Evolutionary conservation across 192 early-diverging fungal genomes (phyloP).

Genomic region (Jimgerdemannia lactiflua): DNA sequence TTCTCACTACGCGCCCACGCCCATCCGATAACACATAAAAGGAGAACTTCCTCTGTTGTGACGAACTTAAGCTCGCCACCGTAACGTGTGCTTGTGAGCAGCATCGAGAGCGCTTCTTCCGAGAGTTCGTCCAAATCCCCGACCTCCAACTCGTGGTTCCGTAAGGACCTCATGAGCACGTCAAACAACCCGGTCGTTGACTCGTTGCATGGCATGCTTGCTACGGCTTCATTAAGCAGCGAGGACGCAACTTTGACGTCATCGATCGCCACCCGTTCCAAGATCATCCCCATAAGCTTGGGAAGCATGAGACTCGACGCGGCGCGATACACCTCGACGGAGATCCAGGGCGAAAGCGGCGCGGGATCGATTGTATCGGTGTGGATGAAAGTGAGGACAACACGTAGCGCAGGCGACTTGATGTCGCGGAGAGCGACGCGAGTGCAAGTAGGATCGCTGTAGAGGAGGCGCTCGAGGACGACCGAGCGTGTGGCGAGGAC

Average conservation of each 20-base stretch:
- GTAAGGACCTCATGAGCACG: not conserved
- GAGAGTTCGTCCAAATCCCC: not conserved
- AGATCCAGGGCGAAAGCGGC: not conserved
- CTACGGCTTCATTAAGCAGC: not conserved
- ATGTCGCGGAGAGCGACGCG: no score
- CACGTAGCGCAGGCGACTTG: not conserved
- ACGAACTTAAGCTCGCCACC: not conserved
- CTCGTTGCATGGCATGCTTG: not conserved
- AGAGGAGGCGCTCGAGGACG: no score
- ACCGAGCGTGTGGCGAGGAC: no score
- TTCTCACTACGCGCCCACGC: not conserved
- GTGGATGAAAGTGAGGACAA: not conserved
- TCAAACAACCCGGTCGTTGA: not conserved
- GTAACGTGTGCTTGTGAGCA: not conserved
- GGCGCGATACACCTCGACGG: not conserved
- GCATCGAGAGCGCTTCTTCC: not conserved
- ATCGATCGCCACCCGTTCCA: not conserved
- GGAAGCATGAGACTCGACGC: not conserved
- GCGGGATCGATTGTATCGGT: not conserved
- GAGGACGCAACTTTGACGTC: not conserved
- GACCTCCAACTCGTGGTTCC: not conserved
- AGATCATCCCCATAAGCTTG: not conserved
- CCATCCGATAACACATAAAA: not conserved
- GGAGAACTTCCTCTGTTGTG: not conserved
- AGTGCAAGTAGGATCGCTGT: no score